A percentile compares a stretch with the other conserved stretches of the same genome.
These are phyloP conservation scores for Curvularia verruculosa DNA, from an alignment of 2,329 filamentous ascomycete genomes.

Conservation along the genomic window DNA sequence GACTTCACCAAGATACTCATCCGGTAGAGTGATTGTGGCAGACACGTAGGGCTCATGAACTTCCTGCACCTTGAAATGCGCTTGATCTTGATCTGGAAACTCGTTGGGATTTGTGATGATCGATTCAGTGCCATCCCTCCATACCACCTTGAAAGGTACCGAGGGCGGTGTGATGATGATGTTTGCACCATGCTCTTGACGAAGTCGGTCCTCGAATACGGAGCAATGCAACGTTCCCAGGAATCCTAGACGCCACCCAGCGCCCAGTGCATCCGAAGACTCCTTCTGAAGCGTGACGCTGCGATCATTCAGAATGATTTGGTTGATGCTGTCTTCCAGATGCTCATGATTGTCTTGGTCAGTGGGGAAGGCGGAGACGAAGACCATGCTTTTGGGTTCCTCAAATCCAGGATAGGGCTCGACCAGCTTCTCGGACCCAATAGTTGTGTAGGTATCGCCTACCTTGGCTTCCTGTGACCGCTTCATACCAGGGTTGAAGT, in stretches of 20 bases:
- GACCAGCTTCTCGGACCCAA: constrained; percentile 76
- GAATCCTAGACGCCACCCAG: constrained; percentile 93
- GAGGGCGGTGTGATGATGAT: constrained; percentile 97
- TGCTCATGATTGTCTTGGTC: constrained; percentile 87
- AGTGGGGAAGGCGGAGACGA: constrained; percentile 93
- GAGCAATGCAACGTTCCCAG: constrained; percentile 97
- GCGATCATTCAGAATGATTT: constrained; percentile 91
- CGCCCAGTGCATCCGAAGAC: constrained; percentile 88
- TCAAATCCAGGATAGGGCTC: constrained; percentile 89
- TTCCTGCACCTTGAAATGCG: constrained; percentile 61
- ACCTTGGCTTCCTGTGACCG: constrained; percentile 93
- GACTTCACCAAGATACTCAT: constrained; percentile 91
- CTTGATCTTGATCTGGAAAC: constrained; percentile 77
- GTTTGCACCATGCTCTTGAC: constrained; percentile 90
- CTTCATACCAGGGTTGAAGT: constrained; percentile 99
- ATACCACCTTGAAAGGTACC: constrained; percentile 87
- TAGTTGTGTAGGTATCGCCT: constrained; percentile 89
- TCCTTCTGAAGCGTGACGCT: constrained; percentile 95
- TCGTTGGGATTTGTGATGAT: constrained; percentile 85
- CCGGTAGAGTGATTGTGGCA: constrained; percentile 86
- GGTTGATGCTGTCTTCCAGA: constrained; percentile 90
- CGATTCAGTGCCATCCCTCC: constrained; percentile 75
- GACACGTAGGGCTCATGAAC: constrained; percentile 77
- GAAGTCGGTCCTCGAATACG: constrained; percentile 95
- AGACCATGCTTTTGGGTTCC: constrained; percentile 98